phyloP scores from a whole-genome alignment of 192 early-diverging fungal species.

The Linderina pennispora region DNA sequence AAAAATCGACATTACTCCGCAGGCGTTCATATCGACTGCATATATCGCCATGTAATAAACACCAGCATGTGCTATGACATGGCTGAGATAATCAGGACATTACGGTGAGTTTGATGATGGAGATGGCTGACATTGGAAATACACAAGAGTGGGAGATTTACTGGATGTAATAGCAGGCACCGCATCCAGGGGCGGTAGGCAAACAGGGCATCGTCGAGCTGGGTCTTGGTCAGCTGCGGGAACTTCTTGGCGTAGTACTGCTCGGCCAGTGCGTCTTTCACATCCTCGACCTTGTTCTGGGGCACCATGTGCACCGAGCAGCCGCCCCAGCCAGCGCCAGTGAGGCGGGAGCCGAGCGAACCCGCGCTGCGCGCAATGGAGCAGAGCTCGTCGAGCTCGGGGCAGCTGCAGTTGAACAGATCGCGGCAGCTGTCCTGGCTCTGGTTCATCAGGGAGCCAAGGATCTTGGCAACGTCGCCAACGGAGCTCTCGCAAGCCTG shows the following conservation, averaged over 20 bases:
- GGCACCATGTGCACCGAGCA: constrained; percentile 76
- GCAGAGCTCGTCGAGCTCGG: constrained; percentile 78
- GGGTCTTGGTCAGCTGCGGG: constrained; percentile 43
- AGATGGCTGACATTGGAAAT: no score
- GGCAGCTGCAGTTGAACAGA: constrained; percentile 78
- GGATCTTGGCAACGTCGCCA: constrained; percentile 21
- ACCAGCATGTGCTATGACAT: no score
- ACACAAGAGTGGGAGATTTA: not conserved
- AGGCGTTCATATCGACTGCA: no score
- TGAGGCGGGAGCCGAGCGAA: constrained; percentile 76
- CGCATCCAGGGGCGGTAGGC: constrained; percentile 31
- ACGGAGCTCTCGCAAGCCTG: constrained; percentile 26
- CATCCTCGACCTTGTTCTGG: constrained; percentile 48
- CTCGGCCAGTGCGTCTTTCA: constrained; percentile 60
- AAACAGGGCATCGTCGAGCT: constrained; percentile 55
- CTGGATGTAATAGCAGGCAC: constrained; percentile 24
- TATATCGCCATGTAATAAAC: no score
- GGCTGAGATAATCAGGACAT: no score
- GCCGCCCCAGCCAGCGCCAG: constrained; percentile 93
- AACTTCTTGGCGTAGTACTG: constrained; percentile 55
- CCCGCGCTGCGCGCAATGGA: constrained; percentile 57
- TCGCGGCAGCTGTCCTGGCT: constrained; percentile 79
- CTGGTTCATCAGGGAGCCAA: constrained; percentile 84
- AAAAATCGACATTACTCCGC: no score
- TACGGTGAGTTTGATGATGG: no score